Conservation (phyloP, 768 basidiomycete genomes). For the Suillus alpinus region DNA sequence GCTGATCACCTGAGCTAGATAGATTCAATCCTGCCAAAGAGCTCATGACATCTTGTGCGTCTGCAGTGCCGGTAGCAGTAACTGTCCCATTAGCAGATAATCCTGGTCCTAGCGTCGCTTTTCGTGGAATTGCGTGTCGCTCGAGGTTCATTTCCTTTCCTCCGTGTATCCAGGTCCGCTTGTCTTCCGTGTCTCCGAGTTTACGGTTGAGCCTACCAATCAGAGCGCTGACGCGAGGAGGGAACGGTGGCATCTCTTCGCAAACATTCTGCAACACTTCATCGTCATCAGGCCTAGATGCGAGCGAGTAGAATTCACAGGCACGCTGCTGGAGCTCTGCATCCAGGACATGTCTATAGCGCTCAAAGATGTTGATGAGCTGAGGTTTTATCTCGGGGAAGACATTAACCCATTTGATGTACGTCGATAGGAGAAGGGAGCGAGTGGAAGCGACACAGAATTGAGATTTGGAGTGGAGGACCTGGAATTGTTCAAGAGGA, state of each 20-base stretch:
- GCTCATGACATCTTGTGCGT: conserved; percentile 57
- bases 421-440: conserved; percentile 90
- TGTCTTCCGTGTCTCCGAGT: conserved; percentile 90
- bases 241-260: conserved; percentile 99
- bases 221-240: conserved; percentile 88
- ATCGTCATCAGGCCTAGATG: conserved; percentile 83
- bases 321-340: conserved; percentile 97
- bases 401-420: conserved; percentile 99
- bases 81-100: conserved; percentile 36
- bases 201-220: conserved; percentile 86
- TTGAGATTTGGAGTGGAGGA: conserved; percentile 92
- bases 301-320: conserved; percentile 93
- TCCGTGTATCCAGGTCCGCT: conserved; percentile 92
- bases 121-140: conserved; percentile 58
- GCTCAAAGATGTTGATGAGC: conserved; percentile 91
- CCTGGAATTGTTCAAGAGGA: conserved; percentile 91
- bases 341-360: conserved; percentile 96
- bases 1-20: conserved; percentile 30
- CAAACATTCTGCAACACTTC: conserved; percentile 92
- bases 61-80: conserved; percentile 32
- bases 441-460: conserved; percentile 91
- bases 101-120: conserved; percentile 35
- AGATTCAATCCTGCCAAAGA: conserved; percentile 85
- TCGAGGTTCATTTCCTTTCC: conserved; percentile 92
- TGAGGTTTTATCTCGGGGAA: conserved; percentile 98